Evolutionary conservation across 495 filamentous ascomycete species (phyloP).

Genomic region (Sphaerosporella brunnea): DNA sequence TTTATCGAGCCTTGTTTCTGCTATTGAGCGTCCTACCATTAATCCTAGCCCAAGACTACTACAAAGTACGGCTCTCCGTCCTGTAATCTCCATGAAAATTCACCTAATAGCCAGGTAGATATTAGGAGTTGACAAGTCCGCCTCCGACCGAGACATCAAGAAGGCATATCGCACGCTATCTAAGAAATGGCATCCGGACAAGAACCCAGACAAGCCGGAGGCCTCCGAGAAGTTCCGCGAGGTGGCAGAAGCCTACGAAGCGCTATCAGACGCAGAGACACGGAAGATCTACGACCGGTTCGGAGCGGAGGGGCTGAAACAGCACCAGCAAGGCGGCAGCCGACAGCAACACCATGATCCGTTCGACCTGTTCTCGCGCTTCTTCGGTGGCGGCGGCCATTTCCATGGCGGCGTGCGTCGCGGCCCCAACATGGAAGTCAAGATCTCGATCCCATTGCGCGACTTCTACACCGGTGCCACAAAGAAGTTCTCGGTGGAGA

Average conservation of each 20-base stretch:
- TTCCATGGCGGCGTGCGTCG: conserved; percentile 57
- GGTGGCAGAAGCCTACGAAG: conserved; percentile 91
- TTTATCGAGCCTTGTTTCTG: not conserved
- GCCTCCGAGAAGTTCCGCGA: conserved; percentile 88
- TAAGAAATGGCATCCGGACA: conserved; percentile 96
- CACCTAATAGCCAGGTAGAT: conserved; percentile 24
- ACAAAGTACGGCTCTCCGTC: conserved; percentile 41
- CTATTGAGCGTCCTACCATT: conserved; percentile 27
- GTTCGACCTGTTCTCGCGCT: conserved; percentile 91
- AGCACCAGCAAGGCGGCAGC: conserved; percentile 51
- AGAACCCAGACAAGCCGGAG: conserved; percentile 78
- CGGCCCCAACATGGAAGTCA: conserved; percentile 81
- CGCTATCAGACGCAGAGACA: conserved; percentile 61
- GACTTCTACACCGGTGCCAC: conserved; percentile 87
- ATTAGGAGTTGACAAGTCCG: conserved; percentile 61
- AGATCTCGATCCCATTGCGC: conserved; percentile 59
- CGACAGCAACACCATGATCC: conserved; percentile 59
- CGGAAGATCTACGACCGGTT: conserved; percentile 92
- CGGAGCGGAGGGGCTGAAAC: conserved; percentile 75
- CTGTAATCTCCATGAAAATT: not conserved
- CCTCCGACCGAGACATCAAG: conserved; percentile 83
- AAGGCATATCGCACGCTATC: conserved; percentile 81
- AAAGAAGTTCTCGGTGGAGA: conserved; percentile 75
- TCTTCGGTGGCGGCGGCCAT: conserved; percentile 83
- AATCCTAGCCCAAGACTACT: conserved; percentile 65